These are phyloP conservation scores for Eucalyptus melliodora DNA, from an alignment of 345 rosid species.

Conservation along the genomic window DNA sequence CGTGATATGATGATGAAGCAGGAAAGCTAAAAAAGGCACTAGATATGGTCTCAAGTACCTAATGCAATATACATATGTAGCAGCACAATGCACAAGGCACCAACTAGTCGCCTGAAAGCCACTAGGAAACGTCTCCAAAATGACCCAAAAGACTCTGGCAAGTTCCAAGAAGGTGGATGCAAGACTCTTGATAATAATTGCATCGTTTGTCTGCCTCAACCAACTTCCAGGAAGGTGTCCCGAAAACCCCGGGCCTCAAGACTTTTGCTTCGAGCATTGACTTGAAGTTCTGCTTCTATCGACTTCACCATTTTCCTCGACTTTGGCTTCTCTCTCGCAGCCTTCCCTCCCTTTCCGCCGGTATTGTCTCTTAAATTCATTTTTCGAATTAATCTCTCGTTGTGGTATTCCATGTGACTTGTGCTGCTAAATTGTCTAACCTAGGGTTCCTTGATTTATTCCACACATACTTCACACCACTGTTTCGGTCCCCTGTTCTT, in stretches of 20 bases:
- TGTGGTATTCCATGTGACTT: not conserved
- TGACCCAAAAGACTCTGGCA: not conserved
- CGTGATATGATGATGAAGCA: not conserved
- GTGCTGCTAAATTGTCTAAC: not conserved
- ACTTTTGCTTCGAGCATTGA: not conserved
- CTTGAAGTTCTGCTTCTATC: not conserved
- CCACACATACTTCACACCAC: not conserved
- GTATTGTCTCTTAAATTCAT: not conserved
- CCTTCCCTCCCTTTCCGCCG: not conserved
- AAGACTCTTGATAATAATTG: not conserved
- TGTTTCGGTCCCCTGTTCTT: rapidly evolving
- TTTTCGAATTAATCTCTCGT: not conserved
- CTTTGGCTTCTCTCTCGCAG: not conserved
- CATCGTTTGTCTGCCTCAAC: not conserved
- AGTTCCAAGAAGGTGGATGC: not conserved
- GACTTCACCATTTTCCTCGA: not conserved
- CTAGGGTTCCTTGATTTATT: not conserved
- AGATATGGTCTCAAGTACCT: not conserved
- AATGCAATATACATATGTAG: not conserved
- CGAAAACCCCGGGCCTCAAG: not conserved
- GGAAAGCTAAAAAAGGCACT: not conserved
- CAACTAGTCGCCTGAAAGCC: not conserved
- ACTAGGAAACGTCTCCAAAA: not conserved
- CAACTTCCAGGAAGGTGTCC: not conserved
- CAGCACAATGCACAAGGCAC: not conserved